Evolutionary conservation across 2,329 filamentous ascomycete species (phyloP), one percentile per base, ranked within the genome.

Genomic region (Xylaria sp.): DNA sequence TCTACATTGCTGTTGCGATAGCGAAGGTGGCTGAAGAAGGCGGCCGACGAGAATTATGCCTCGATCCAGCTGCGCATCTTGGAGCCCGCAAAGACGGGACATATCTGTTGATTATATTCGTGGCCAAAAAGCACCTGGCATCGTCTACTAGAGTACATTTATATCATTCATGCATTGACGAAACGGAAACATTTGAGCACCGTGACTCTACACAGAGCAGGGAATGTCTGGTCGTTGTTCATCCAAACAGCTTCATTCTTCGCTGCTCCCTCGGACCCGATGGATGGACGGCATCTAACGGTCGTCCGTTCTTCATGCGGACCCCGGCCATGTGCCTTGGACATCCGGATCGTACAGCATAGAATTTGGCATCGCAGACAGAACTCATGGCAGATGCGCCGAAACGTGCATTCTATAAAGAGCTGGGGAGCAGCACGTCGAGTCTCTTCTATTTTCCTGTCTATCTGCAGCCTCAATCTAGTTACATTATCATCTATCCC

Each of bases 291-390:
- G 37, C 8, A n/a, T 29, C 44, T 40, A n/a, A 5, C 25, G 10
- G 21, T 50, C 16, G 29, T 18, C 23, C 37, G 16, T 13, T 18
- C 51, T n/a, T 47, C 23, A 65, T 60, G 63, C 57, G 25, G n/a
- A 50, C 51, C 57, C 57, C 40, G 40, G 57, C 37, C 13, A 13
- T 23, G 12, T 32, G 16, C 53, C 21, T 23, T 9, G 5, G 32
- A 23, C n/a, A 23, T 0, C 12, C 13, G 29, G 37, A 21, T 6
- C 25, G 13, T 18, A 44, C 37, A 42, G 35, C 8, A n/a, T 58
- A 44, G 37, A 58, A 37, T 29, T 18, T 6, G 23, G 4, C 16
- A 16, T 3, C 16, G 5, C 10, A n/a, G 23, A 32, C 23, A 1
- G 8, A 18, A 29, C 3, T 37, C 54, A 44, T 27, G 13, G 32